Percentiles rank a stretch among this genome's conserved stretches.
Conservation (phyloP, 2,329 filamentous ascomycete species). For the Aspergillus neoniger region DNA sequence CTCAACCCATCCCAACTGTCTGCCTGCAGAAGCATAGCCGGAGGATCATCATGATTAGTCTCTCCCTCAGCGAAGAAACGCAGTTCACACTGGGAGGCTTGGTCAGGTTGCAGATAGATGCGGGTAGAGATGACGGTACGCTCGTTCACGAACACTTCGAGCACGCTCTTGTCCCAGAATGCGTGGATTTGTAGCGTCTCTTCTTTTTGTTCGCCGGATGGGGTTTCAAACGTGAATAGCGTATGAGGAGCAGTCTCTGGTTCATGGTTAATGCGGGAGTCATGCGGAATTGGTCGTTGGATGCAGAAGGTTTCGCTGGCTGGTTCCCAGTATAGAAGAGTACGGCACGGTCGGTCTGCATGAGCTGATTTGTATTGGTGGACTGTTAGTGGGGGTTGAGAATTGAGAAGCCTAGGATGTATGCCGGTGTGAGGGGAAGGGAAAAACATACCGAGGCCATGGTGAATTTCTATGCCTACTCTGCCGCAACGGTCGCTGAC, state of each 20-base stretch:
- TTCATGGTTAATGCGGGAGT: constrained; percentile 40
- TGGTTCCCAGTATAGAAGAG: constrained; percentile 44
- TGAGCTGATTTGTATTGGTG: not conserved
- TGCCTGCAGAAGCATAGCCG: constrained; percentile 21
- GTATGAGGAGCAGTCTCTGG: constrained; percentile 48
- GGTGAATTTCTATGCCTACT: constrained; percentile 35
- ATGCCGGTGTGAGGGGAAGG: not conserved
- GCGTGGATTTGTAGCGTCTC: constrained; percentile 46
- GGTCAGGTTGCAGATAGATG: constrained; percentile 30
- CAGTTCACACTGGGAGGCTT: constrained; percentile 15
- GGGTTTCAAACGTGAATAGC: constrained; percentile 41
- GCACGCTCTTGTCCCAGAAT: constrained; percentile 46
- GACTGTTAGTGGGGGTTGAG: not conserved
- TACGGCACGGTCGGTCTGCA: constrained; percentile 33
- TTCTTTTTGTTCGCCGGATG: constrained; percentile 22
- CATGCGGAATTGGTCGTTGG: constrained; percentile 32
- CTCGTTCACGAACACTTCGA: constrained; percentile 52
- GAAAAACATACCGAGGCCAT: constrained; percentile 21
- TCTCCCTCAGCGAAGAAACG: constrained; percentile 26
- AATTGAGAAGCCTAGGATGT: constrained; percentile 4
- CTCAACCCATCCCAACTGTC: constrained; percentile 30
- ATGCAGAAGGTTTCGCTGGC: constrained; percentile 45
- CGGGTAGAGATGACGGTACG: constrained; percentile 46
- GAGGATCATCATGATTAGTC: not conserved
- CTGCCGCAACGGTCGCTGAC: constrained; percentile 27